Evolutionary conservation across 1,139 yeast genomes (phyloP).

Genomic region (Kodamaea fungicola): DNA sequence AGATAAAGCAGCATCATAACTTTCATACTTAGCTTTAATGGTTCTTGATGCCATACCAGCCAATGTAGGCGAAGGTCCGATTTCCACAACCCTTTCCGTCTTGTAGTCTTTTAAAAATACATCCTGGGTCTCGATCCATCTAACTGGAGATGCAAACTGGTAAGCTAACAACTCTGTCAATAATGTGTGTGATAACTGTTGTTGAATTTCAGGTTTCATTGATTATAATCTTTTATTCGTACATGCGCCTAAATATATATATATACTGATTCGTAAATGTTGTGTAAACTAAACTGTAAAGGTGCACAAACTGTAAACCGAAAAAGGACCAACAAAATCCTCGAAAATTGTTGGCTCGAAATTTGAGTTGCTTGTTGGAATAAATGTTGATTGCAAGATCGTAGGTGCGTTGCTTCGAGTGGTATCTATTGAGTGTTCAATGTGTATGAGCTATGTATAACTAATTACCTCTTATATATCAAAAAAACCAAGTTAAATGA

Average conservation of each 20-base stretch:
- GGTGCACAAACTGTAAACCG: conserved; percentile 1
- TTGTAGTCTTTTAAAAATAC: conserved; percentile 91
- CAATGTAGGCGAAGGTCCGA: conserved; percentile 97
- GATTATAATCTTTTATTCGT: too few species aligned
- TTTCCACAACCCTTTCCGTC: conserved; percentile 95
- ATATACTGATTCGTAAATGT: conserved; percentile 1
- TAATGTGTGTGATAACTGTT: conserved; percentile 91
- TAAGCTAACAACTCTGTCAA: conserved; percentile 94
- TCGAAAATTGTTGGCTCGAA: too few species aligned
- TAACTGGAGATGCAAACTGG: conserved; percentile 98
- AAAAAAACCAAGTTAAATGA: too few species aligned
- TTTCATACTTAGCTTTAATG: conserved; percentile 91
- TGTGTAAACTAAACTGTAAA: conserved; percentile 3
- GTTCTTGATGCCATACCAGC: conserved; percentile 99
- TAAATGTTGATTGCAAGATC: too few species aligned
- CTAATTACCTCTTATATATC: too few species aligned
- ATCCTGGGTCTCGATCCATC: conserved; percentile 99
- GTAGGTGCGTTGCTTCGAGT: too few species aligned
- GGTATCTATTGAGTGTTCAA: too few species aligned
- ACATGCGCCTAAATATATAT: too few species aligned
- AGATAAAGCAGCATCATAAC: conserved; percentile 95
- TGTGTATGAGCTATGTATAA: too few species aligned
- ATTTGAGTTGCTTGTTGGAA: too few species aligned
- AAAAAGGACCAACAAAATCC: too few species aligned
- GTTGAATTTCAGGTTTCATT: conserved; percentile 98